Evolutionary conservation across 2,329 filamentous ascomycete genomes (phyloP), one percentile per base, ranked within the genome.

Genomic region (Nigrospora oryzae): DNA sequence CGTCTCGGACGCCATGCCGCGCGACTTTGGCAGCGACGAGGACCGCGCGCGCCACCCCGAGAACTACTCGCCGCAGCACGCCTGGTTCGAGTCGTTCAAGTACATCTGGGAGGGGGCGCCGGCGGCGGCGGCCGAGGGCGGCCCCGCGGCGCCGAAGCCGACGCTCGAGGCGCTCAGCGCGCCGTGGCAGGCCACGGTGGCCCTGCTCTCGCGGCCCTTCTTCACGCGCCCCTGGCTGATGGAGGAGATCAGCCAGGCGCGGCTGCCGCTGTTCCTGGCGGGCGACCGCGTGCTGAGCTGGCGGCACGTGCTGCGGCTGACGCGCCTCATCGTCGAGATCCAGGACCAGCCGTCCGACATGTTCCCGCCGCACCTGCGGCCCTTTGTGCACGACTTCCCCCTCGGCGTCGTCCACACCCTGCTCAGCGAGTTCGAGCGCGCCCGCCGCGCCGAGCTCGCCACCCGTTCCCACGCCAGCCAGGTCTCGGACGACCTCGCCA

Each of bases 161-260:
- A 43, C 53, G 11, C 48, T 46, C n/a, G 45, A 52, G 14, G 48
- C 51, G 13, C 49, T 57, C 36, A 46, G 50, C 38, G 53, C 56
- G 10, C 49, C 52, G 11, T 56, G 52, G 33, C 35, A 54, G 3
- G 56, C 54, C 47, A 49, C 52, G 45, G 46, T 51, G 6, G 57
- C 57, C 35, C 63, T 65, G 32, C 46, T 64, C 37, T 49, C 46
- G 31, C 55, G 63, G 4, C 53, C 56, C 10, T 66, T 61, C 45
- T 65, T 65, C 43, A 58, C 61, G 33, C 58, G 62, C 5, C 56
- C 56, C 3, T 65, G 63, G 63, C 64, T 65, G 33, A 51, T 65
- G 7, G 61, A 61, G 40, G 63, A 65, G 48, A 54, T 66, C 34
- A 52, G 61, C 33, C 51, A 60, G 45, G 60, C 60, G 1, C 53